phyloP scores from a whole-genome alignment of 2,329 filamentous ascomycete genomes.

The Rhinocladiella similis region DNA sequence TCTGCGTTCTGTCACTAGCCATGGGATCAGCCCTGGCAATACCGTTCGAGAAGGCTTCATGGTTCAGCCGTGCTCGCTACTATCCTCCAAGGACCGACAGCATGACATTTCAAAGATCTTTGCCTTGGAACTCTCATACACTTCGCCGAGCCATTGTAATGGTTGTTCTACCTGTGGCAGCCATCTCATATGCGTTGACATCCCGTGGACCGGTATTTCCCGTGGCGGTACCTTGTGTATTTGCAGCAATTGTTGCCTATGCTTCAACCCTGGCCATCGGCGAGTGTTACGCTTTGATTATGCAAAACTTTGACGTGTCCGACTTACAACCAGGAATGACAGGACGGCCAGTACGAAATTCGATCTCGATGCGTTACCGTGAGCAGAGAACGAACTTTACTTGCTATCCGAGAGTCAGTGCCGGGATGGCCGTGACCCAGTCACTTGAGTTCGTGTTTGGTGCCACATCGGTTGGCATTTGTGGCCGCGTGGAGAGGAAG shows the following conservation, averaged over 20 bases:
- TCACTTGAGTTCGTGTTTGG: constrained; percentile 68
- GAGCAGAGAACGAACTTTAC: constrained; percentile 68
- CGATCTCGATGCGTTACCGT: constrained; percentile 43
- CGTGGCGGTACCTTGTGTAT: constrained; percentile 64
- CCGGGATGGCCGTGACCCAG: constrained; percentile 71
- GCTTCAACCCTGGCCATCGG: constrained; percentile 71
- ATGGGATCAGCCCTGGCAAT: constrained; percentile 69
- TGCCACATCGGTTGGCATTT: constrained; percentile 66
- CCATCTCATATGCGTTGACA: constrained; percentile 66
- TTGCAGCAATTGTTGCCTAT: constrained; percentile 68
- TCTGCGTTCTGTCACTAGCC: constrained; percentile 65
- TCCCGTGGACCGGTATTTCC: constrained; percentile 63
- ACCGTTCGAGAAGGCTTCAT: constrained; percentile 70
- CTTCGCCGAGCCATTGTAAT: constrained; percentile 68
- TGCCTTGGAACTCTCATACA: constrained; percentile 72
- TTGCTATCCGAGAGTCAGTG: constrained; percentile 70
- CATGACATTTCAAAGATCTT: constrained; percentile 63
- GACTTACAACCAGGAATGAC: constrained; percentile 73
- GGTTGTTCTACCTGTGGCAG: constrained; percentile 65
- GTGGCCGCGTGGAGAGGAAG: constrained; percentile 65
- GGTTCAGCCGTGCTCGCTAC: constrained; percentile 66
- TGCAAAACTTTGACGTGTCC: constrained; percentile 80
- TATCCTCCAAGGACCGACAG: constrained; percentile 62
- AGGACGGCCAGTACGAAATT: constrained; percentile 46
- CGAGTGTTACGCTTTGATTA: constrained; percentile 74